A percentile compares a stretch with the other conserved stretches of the same genome.
These are phyloP conservation scores for Yamadazyma conglobata DNA, from an alignment of 1,139 yeast genomes.

Conservation along the genomic window DNA sequence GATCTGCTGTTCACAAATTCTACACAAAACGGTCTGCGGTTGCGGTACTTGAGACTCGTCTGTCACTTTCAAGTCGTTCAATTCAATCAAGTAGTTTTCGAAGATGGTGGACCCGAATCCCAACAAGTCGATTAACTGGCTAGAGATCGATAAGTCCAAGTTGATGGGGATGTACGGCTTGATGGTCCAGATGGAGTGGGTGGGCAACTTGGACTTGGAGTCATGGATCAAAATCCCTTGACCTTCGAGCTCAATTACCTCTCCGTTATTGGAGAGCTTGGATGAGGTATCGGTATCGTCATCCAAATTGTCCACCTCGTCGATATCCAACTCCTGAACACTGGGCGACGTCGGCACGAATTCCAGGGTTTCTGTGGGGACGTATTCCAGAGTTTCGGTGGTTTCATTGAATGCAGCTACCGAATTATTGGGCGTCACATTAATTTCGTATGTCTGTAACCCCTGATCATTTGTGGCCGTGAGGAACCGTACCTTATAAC, in stretches of 20 bases:
- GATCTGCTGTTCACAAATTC: slow-evolving; percentile 87
- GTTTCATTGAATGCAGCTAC: slow-evolving; percentile 7
- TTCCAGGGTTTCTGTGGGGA: neutral
- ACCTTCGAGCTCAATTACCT: slow-evolving; percentile 75
- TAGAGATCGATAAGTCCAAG: slow-evolving; percentile 64
- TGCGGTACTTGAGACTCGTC: slow-evolving; percentile 67
- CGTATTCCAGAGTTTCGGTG: neutral
- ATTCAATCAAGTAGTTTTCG: slow-evolving; percentile 63
- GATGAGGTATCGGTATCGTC: slow-evolving; percentile 22
- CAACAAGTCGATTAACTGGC: slow-evolving; percentile 60
- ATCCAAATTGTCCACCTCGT: slow-evolving; percentile 7
- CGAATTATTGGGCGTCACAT: slow-evolving; percentile 29
- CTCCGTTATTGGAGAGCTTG: slow-evolving; percentile 52
- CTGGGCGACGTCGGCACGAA: neutral
- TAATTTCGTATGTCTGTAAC: slow-evolving; percentile 10
- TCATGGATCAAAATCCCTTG: slow-evolving; percentile 93
- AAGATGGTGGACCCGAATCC: slow-evolving; percentile 90
- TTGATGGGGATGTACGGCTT: slow-evolving; percentile 70
- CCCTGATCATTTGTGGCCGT: slow-evolving; percentile 47
- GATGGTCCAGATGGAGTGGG: slow-evolving; percentile 92
- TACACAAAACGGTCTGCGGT: slow-evolving; percentile 76
- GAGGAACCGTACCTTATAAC: slow-evolving; percentile 72
- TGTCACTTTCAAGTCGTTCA: slow-evolving; percentile 58
- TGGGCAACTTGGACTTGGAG: slow-evolving; percentile 52
- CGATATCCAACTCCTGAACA: neutral